Base-by-base conservation (phyloP, 495 filamentous ascomycete species). In the Chlorociboria aeruginascens region DNA sequence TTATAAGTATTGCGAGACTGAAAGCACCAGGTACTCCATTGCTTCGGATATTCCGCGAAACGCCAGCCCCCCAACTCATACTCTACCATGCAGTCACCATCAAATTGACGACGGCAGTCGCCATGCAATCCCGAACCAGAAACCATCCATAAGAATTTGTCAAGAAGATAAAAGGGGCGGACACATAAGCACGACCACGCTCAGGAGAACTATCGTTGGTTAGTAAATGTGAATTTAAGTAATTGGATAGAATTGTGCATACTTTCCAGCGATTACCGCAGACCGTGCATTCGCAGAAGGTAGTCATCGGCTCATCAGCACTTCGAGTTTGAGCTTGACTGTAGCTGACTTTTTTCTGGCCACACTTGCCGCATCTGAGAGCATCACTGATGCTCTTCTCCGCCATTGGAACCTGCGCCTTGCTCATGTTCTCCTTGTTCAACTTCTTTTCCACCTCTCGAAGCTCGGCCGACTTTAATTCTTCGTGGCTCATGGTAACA, bases 261-360 rank as follows among this genome's bases (percentile, higher is more conserved):
- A 76, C 75, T 71, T 88, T 88, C 83, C 83, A 88, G 28, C 79
- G 70, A 59, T 86, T 77, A 32, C 83, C 83, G 60, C 83, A 88
- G 37, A 78, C 70, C 45, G 74, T 78, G 62, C 83, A 87, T 60
- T 83, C 79, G 64, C 83, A 88, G 60, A 86, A 86, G 3, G 83
- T 86, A 45, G 83, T 88, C 83, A 88, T 85, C 57, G 83, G 83
- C 60, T 88, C 92, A 75, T 98, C 92, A 39, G 92, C 92, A 66
- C 78, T 83, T 53, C 93, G 79, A 6, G 92, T 97, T 70, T 97
- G 93, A 28, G 93, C 92, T 67, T 96, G 92, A 31, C 77, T 89
- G 63, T 98, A 98, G 54, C 80, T 83, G 58, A 98, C 92, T 71
- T 86, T 92, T 69, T 85, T 88, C 73, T 94, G 76, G 35, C 79